Evolutionary conservation across 179 eudicot species (phyloP).

Genomic region (Beta lomatogona): DNA sequence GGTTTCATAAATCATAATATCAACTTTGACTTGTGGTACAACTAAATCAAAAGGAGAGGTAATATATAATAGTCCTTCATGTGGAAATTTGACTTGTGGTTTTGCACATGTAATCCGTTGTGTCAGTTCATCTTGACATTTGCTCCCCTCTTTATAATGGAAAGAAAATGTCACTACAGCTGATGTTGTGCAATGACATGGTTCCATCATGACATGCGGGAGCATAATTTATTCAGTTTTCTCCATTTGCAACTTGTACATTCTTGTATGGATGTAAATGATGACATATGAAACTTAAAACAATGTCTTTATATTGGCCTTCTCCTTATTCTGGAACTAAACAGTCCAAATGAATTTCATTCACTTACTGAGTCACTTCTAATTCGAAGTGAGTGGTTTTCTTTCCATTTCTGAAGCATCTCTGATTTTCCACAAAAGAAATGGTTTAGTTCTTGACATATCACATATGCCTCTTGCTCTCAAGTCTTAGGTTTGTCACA

Average conservation of each 20-base stretch:
- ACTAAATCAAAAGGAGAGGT: too few species aligned
- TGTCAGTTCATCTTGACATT: background rate
- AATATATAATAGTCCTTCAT: too few species aligned
- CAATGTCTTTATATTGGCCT: background rate
- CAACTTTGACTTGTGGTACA: too few species aligned
- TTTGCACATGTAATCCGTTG: background rate
- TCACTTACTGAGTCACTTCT: background rate
- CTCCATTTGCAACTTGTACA: background rate
- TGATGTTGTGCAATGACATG: constrained; percentile 1
- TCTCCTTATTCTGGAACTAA: background rate
- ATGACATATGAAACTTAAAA: background rate
- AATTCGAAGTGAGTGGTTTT: background rate
- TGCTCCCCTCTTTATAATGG: background rate
- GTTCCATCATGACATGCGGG: background rate
- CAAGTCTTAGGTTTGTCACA: too few species aligned
- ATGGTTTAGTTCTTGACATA: too few species aligned
- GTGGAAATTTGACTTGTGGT: background rate
- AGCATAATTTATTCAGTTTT: background rate
- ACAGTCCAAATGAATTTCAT: background rate
- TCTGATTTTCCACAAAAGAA: background rate
- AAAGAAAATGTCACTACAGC: background rate
- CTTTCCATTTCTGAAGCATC: background rate
- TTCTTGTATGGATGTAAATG: background rate
- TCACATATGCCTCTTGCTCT: too few species aligned
- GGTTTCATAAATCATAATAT: too few species aligned